Conservation (phyloP, 306 rosid genomes). For the Morella rubra region DNA sequence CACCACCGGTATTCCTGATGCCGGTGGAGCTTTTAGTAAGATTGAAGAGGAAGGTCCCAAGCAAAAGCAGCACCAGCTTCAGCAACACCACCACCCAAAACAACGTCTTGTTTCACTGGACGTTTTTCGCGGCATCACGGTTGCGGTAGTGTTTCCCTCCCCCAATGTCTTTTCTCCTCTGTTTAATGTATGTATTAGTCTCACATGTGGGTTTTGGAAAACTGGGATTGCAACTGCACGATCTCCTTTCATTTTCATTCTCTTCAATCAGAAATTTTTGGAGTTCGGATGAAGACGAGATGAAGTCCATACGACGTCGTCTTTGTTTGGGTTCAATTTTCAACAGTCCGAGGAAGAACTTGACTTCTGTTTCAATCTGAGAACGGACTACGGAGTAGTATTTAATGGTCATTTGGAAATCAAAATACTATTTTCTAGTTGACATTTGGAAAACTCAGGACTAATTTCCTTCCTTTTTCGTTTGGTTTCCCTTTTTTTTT, state of each 20-base stretch:
- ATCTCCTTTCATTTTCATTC: too few relatives aligned
- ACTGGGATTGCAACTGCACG: too few relatives aligned
- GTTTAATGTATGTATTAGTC: neutral
- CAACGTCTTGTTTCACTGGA: conserved; percentile 78
- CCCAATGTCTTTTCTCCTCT: neutral
- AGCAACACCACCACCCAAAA: neutral
- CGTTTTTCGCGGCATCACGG: conserved; percentile 90
- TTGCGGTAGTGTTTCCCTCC: conserved; percentile 56
- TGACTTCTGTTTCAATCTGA: neutral
- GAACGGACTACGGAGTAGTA: neutral
- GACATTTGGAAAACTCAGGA: too few relatives aligned
- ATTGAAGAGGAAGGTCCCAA: conserved; percentile 1
- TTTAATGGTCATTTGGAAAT: too few relatives aligned
- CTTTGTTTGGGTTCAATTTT: neutral
- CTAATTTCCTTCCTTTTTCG: too few relatives aligned
- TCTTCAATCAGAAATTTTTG: neutral
- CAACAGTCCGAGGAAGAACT: neutral
- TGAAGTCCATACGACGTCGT: neutral
- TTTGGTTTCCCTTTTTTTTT: too few relatives aligned
- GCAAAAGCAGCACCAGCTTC: neutral
- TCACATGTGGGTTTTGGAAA: too few relatives aligned
- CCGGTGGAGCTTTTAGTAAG: neutral
- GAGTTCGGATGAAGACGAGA: neutral
- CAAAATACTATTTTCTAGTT: too few relatives aligned
- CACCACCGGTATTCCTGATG: conserved; percentile 14